A percentile compares a stretch with the other conserved stretches of the same genome.
These are phyloP conservation scores for Ceratocystis papillata DNA, from an alignment of 2,329 filamentous ascomycete genomes.

Conservation along the genomic window DNA sequence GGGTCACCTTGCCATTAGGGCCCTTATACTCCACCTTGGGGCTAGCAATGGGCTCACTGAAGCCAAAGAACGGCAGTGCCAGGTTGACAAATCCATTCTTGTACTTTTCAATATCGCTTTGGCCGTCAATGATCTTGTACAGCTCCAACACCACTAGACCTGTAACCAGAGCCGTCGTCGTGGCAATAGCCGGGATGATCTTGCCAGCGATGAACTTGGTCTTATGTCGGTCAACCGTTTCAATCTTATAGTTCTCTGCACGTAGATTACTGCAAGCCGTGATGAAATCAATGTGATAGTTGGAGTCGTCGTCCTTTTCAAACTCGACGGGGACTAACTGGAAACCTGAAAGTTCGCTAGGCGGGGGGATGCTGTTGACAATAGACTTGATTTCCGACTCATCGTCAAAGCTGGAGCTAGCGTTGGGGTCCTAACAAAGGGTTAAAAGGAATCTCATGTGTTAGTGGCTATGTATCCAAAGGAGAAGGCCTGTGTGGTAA, in stretches of 20 bases:
- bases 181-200: conserved; percentile 97
- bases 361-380: conserved; percentile 59
- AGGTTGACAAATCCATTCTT: conserved; percentile 98
- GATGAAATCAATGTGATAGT: conserved; percentile 98
- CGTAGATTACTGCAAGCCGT: conserved; percentile 92
- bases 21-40: conserved; percentile 85
- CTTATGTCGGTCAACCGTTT: conserved; percentile 84
- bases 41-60: conserved; percentile 90
- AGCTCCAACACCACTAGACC: conserved; percentile 86
- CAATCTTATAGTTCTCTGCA: conserved; percentile 96
- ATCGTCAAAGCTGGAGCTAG: conserved; percentile 54
- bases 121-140: conserved; percentile 93
- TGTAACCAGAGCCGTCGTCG: conserved; percentile 89
- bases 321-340: conserved; percentile 89
- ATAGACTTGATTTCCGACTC: conserved; percentile 65
- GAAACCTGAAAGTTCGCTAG: conserved; percentile 75
- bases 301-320: conserved; percentile 96
- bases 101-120: conserved; percentile 94
- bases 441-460: conserved; percentile 4
- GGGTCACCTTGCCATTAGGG: conserved; percentile 62
- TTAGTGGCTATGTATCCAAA: neutral
- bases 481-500: conserved; percentile 24
- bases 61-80: conserved; percentile 92
- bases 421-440: conserved; percentile 61
- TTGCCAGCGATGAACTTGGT: conserved; percentile 99